Evolutionary conservation across 2,329 filamentous ascomycete genomes (phyloP).

Genomic region (Tolypocladium nubicola): DNA sequence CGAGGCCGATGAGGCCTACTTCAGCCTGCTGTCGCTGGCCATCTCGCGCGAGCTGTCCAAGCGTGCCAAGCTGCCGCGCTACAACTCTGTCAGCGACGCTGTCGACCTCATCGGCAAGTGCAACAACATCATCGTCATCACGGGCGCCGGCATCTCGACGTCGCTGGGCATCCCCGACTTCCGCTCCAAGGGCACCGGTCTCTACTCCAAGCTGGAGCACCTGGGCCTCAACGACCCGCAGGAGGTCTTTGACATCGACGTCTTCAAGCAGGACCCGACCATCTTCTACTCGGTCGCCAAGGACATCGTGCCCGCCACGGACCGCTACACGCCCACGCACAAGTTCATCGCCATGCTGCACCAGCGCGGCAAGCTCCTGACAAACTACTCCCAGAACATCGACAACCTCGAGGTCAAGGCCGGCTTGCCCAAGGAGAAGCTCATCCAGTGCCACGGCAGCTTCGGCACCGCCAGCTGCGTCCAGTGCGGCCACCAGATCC

Average conservation of each 20-base stretch:
- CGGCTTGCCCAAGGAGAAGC: constrained; percentile 67
- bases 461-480: constrained; percentile 89
- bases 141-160: constrained; percentile 92
- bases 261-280: constrained; percentile 76
- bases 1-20: constrained; percentile 57
- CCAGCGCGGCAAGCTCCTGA: constrained; percentile 78
- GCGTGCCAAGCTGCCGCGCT: constrained; percentile 65
- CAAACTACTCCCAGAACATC: constrained; percentile 98
- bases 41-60: constrained; percentile 74
- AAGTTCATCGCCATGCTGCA: constrained; percentile 86
- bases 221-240: constrained; percentile 76
- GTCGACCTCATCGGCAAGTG: constrained; percentile 63
- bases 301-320: constrained; percentile 74
- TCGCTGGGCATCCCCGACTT: constrained; percentile 96
- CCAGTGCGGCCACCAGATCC: constrained; percentile 64
- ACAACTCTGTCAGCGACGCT: constrained; percentile 83
- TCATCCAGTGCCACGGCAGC: constrained; percentile 93
- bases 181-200: constrained; percentile 81
- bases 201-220: constrained; percentile 76
- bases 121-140: constrained; percentile 84
- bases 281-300: constrained; percentile 89
- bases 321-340: constrained; percentile 83
- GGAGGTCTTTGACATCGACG: constrained; percentile 85
- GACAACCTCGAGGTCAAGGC: constrained; percentile 89
- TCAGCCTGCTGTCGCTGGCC: constrained; percentile 62